These are phyloP conservation scores for Ormosia semicastrata DNA, from an alignment of 306 rosid genomes.

Conservation along the genomic window DNA sequence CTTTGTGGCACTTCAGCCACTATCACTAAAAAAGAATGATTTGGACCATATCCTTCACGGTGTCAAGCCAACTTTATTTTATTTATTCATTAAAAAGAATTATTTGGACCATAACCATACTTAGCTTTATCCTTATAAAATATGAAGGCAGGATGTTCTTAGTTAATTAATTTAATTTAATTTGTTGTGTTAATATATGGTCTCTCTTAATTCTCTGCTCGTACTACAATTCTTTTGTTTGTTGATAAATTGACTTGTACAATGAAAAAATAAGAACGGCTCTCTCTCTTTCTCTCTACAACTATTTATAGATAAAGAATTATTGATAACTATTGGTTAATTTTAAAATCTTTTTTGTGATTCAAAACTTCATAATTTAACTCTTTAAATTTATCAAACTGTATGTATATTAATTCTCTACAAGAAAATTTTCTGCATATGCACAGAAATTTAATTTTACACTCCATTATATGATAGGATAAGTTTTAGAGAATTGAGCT, in stretches of 20 bases:
- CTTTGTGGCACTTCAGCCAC: slow-evolving; percentile 16
- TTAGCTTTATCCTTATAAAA: not conserved
- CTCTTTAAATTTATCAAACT: too few species aligned
- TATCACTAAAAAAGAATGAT: slow-evolving; percentile 2
- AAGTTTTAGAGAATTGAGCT: too few species aligned
- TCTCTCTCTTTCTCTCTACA: not conserved
- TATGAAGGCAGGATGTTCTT: not conserved
- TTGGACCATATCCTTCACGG: not conserved
- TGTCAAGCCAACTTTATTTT: not conserved
- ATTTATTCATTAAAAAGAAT: too few species aligned
- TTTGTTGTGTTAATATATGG: not conserved
- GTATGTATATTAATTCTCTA: too few species aligned
- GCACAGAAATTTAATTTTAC: too few species aligned
- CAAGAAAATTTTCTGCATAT: too few species aligned
- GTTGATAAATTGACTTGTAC: not conserved
- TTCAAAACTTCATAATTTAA: too few species aligned
- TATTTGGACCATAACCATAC: not conserved
- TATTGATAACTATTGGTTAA: not conserved
- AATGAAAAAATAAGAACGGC: not conserved
- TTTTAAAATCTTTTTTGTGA: too few species aligned
- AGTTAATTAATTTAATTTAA: not conserved
- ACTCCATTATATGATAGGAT: too few species aligned
- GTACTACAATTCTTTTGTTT: not conserved
- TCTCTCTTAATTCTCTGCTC: not conserved
- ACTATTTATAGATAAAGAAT: not conserved